These are phyloP conservation scores for Hypoxylon sp. DNA, from an alignment of 2,329 filamentous ascomycete species.

Conservation along the genomic window DNA sequence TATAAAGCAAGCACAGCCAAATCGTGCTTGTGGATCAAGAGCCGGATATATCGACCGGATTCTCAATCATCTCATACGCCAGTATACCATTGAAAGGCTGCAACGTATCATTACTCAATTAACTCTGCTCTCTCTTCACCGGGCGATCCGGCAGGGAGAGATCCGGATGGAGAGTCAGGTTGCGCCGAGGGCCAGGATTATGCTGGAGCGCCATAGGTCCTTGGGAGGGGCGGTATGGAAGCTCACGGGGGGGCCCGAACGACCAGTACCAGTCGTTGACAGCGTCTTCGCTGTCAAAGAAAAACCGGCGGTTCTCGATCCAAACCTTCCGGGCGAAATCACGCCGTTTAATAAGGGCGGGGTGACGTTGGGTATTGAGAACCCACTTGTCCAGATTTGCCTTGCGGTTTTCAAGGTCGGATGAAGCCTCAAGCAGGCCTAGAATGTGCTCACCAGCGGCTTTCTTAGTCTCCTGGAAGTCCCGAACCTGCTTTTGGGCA, in stretches of 20 bases:
- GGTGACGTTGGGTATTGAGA: not conserved
- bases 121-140: too few relatives aligned
- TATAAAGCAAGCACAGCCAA: too few relatives aligned
- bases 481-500: not conserved
- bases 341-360: not conserved
- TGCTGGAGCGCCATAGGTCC: too few relatives aligned
- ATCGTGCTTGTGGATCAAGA: too few relatives aligned
- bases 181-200: too few relatives aligned
- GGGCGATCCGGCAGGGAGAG: too few relatives aligned
- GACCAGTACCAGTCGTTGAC: not conserved
- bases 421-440: not conserved
- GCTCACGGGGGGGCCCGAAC: too few relatives aligned
- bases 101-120: too few relatives aligned
- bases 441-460: not conserved
- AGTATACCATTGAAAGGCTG: too few relatives aligned
- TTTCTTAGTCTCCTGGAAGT: not conserved
- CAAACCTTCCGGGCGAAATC: not conserved
- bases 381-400: not conserved
- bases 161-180: too few relatives aligned
- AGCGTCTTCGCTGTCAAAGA: not conserved
- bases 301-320: not conserved
- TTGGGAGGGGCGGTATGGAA: not conserved
- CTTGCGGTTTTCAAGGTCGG: not conserved
- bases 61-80: too few relatives aligned
- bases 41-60: too few relatives aligned